A percentile compares a stretch with the other conserved stretches of the same genome.
These are phyloP conservation scores for Periconia digitata DNA, from an alignment of 2,329 filamentous ascomycete genomes.

Conservation along the genomic window DNA sequence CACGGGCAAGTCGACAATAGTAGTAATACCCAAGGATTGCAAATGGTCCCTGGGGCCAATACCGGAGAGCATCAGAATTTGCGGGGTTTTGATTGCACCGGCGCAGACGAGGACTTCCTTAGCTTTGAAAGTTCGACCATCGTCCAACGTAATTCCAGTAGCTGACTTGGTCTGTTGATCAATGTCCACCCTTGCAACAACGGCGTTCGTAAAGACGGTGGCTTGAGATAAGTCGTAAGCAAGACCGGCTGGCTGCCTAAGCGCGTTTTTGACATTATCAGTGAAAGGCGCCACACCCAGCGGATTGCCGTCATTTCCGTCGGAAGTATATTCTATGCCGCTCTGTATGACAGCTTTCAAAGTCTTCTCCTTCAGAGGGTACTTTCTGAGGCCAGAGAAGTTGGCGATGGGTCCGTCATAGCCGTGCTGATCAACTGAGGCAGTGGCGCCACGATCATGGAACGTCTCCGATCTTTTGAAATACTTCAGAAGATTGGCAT, in stretches of 20 bases:
- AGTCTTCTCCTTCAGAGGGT: slow-evolving; percentile 14
- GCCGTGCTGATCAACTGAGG: slow-evolving; percentile 13
- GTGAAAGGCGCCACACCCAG: slow-evolving; percentile 13
- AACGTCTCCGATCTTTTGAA: background rate
- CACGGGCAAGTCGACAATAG: slow-evolving; percentile 18
- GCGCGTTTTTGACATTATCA: background rate
- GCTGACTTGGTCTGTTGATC: slow-evolving; percentile 31
- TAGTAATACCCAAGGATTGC: slow-evolving; percentile 12
- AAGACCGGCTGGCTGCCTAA: slow-evolving; percentile 9
- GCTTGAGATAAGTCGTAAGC: slow-evolving; percentile 20
- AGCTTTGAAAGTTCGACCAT: slow-evolving; percentile 9
- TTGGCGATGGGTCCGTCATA: slow-evolving; percentile 20
- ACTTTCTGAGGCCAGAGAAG: slow-evolving; percentile 14
- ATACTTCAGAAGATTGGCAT: background rate
- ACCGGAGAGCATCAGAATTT: slow-evolving; percentile 42
- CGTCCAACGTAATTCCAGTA: slow-evolving; percentile 1
- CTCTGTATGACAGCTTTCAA: slow-evolving; percentile 10
- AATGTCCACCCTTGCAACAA: slow-evolving; percentile 16
- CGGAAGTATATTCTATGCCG: slow-evolving; percentile 14
- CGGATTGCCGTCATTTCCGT: slow-evolving; percentile 16
- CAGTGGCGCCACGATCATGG: background rate
- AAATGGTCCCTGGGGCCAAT: slow-evolving; percentile 30
- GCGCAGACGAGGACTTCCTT: slow-evolving; percentile 49
- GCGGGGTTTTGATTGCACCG: slow-evolving; percentile 41
- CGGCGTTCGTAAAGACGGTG: slow-evolving; percentile 9